phyloP scores from a whole-genome alignment of 2,329 filamentous ascomycete genomes.

The Penicillium brasilianum region DNA sequence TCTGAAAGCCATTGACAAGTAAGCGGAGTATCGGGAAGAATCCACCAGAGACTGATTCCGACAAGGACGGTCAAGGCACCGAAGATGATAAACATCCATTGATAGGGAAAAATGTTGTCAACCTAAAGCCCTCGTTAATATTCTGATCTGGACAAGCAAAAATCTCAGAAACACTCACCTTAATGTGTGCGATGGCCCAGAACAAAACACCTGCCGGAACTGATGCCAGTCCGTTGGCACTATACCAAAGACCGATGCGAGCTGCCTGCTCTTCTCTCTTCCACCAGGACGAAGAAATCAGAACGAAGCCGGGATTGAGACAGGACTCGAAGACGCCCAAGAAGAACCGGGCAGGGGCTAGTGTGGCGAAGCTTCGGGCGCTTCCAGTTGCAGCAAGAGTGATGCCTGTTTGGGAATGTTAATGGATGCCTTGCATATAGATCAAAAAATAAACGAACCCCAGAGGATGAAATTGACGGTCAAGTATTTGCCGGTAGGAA shows the following conservation, averaged over 20 bases:
- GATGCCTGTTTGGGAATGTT: not conserved
- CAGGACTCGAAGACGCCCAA: not conserved
- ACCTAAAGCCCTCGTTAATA: not conserved
- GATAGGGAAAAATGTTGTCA: constrained; percentile 6
- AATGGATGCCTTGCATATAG: not conserved
- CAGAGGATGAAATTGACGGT: not conserved
- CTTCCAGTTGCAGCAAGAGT: not conserved
- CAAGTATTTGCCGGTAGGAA: not conserved
- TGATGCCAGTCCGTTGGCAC: constrained; percentile 9
- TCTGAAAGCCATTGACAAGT: not conserved
- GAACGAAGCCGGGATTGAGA: constrained; percentile 8
- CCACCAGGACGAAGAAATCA: constrained; percentile 10
- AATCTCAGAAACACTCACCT: not conserved
- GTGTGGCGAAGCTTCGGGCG: not conserved
- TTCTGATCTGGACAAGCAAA: not conserved
- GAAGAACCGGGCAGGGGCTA: not conserved
- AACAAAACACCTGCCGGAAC: not conserved
- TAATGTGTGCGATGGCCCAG: not conserved
- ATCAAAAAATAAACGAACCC: not conserved
- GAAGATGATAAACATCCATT: constrained; percentile 18
- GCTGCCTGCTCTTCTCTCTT: constrained; percentile 8
- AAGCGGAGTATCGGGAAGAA: not conserved
- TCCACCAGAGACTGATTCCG: constrained; percentile 5
- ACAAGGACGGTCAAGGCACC: constrained; percentile 7
- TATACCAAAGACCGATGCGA: constrained; percentile 11